Base-by-base conservation (phyloP, 768 basidiomycete species). In the Xanthoconium purpureum region DNA sequence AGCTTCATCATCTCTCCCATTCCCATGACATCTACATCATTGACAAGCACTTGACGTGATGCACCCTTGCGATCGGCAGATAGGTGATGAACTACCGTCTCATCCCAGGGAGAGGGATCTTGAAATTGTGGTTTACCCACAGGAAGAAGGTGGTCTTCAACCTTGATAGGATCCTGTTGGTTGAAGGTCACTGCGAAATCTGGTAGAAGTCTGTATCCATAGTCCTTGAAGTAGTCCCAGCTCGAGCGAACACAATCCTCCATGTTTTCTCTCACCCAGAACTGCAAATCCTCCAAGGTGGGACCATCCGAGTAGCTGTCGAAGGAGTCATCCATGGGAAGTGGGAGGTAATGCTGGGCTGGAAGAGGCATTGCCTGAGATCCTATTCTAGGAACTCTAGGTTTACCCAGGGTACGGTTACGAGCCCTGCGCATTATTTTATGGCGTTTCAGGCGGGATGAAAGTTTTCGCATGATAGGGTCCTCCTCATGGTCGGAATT, bases 151-250 rank as follows among this genome's bases (percentile, higher is more conserved):
- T 58, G 52, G 0, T 58, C 57, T 36, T 3, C 0, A 6, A 58
- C 43, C 0, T 46, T 12, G 7, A 54, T 36, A 0, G 47, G 57
- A 30, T 45, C 20, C 7, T 58, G 52, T 46, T 30, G 32, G 17
- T 58, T 54, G 43, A 58, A 58, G 2, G 37, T 45, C 1, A 29
- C 7, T 7, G 52, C 32, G 10, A 58, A 58, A 11, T 54, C 52
- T 3, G 48, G 43, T 17, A 50, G 47, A 10, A 57, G 47, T 29
- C 52, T 7, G 10, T 46, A 58, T 0, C 57, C 52, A 46, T 58
- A 54, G 40, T 58, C 57, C n/a, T 7, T 54, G 52, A 54, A 58
- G 8, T 33, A 54, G 13, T 54, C 43, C 57, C 57, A 58, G 17
- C 39, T 57, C 0, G 47, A 54, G 11, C 52, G 36, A 0, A 11